phyloP scores from a whole-genome alignment of 345 rosid species.

The Camelina hispida region DNA sequence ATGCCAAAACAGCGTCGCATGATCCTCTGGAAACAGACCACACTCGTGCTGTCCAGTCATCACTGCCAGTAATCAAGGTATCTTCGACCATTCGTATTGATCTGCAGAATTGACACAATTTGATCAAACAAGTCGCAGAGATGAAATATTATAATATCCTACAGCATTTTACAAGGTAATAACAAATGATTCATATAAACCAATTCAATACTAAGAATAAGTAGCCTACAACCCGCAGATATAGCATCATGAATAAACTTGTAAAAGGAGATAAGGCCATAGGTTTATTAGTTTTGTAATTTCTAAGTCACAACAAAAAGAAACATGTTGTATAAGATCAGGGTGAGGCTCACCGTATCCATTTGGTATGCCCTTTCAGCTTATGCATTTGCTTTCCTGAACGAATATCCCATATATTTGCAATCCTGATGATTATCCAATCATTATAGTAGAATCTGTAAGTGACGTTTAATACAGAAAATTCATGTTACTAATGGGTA shows the following conservation, averaged over 20 bases:
- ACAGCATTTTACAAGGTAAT: not conserved
- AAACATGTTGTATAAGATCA: conserved; percentile 24
- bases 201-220: not conserved
- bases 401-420: conserved; percentile 97
- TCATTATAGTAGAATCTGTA: conserved; percentile 21
- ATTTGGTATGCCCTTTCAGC: conserved; percentile 89
- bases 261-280: not conserved
- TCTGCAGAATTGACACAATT: conserved; percentile 56
- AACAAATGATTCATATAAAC: not conserved
- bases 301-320: conserved; percentile 14
- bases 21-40: conserved; percentile 96
- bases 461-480: conserved; percentile 16
- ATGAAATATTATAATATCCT: conserved; percentile 2
- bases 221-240: not conserved
- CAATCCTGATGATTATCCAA: conserved; percentile 63
- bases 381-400: conserved; percentile 98
- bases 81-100: conserved; percentile 96
- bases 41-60: conserved; percentile 99
- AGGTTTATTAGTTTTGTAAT: not conserved
- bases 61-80: conserved; percentile 92
- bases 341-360: conserved; percentile 82
- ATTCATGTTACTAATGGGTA: conserved; percentile 1
- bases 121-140: conserved; percentile 27
- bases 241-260: not conserved
- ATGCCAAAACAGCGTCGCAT: conserved; percentile 91